Conservation (phyloP, 106 monocot species). For the Triglochin maritima region DNA sequence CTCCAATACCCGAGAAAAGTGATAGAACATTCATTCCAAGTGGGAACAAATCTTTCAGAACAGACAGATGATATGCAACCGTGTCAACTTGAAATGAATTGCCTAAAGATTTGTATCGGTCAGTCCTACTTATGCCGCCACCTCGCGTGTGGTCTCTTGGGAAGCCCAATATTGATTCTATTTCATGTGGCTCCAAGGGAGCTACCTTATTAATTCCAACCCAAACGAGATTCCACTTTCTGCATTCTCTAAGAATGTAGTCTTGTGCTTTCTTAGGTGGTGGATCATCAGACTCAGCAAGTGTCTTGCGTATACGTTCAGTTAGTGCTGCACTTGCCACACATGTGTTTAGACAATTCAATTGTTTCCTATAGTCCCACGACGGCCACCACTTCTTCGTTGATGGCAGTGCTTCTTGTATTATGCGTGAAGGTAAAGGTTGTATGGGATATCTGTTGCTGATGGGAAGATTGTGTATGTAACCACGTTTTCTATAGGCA, state of each 20-base stretch:
- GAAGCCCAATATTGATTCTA: slow-evolving; percentile 60
- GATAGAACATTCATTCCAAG: slow-evolving; percentile 57
- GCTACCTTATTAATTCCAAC: slow-evolving; percentile 60
- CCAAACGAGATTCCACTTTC: slow-evolving; percentile 75
- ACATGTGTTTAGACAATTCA: slow-evolving; percentile 61
- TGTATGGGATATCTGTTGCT: slow-evolving; percentile 32
- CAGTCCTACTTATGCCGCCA: slow-evolving; percentile 41
- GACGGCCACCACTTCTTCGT: slow-evolving; percentile 70
- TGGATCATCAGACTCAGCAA: slow-evolving; percentile 14
- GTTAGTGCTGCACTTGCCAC: slow-evolving; percentile 36
- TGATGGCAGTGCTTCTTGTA: slow-evolving; percentile 35
- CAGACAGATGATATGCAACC: slow-evolving; percentile 67
- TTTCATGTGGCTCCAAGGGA: slow-evolving; percentile 58
- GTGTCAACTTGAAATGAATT: slow-evolving; percentile 86
- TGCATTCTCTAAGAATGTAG: slow-evolving; percentile 32
- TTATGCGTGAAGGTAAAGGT: slow-evolving; percentile 39
- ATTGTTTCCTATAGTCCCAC: slow-evolving; percentile 53
- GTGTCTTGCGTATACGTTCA: slow-evolving; percentile 27
- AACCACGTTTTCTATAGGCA: slow-evolving; percentile 50
- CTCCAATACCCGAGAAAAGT: slow-evolving; percentile 73
- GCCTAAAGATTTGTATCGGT: slow-evolving; percentile 48
- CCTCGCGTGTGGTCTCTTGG: slow-evolving; percentile 67
- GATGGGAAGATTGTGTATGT: slow-evolving; percentile 71
- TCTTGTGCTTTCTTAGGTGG: slow-evolving; percentile 23
- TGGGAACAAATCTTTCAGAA: slow-evolving; percentile 52